A percentile compares a stretch with the other conserved stretches of the same genome.
Evolutionary conservation across 2,329 filamentous ascomycete species (phyloP).

Genomic region (Aureobasidium sp.): DNA sequence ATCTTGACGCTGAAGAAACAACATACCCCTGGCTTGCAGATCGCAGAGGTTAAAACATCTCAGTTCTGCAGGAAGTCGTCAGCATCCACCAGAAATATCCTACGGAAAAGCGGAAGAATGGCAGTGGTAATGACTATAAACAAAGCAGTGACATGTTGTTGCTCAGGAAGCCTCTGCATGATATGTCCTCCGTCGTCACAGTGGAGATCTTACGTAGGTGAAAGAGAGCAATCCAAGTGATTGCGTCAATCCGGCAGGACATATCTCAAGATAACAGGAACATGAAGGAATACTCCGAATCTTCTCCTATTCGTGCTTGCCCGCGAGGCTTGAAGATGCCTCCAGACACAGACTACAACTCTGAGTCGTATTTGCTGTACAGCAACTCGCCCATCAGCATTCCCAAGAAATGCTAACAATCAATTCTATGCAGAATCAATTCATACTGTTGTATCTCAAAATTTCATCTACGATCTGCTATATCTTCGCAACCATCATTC

Average conservation of each 20-base stretch:
- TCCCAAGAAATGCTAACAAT: neutral
- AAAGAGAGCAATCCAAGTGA: neutral
- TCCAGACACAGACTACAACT: neutral
- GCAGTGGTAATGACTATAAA: neutral
- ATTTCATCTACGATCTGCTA: neutral
- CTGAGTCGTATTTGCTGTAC: neutral
- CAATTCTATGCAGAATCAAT: neutral
- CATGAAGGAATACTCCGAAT: neutral
- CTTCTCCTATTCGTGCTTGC: neutral
- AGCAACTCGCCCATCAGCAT: neutral
- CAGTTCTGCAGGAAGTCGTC: neutral
- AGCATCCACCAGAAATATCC: neutral
- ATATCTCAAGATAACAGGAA: neutral
- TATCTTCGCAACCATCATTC: neutral
- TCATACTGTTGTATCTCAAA: neutral
- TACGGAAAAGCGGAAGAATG: neutral
- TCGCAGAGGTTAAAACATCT: neutral
- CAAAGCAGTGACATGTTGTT: neutral
- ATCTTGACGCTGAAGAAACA: neutral
- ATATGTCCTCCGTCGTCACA: neutral
- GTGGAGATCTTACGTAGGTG: neutral
- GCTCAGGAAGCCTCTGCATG: neutral
- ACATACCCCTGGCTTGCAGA: conserved; percentile 5
- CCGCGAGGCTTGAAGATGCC: neutral
- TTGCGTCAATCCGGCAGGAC: neutral